Conservation (phyloP, 441 rosid species). For the Eutrema salsugineum region DNA sequence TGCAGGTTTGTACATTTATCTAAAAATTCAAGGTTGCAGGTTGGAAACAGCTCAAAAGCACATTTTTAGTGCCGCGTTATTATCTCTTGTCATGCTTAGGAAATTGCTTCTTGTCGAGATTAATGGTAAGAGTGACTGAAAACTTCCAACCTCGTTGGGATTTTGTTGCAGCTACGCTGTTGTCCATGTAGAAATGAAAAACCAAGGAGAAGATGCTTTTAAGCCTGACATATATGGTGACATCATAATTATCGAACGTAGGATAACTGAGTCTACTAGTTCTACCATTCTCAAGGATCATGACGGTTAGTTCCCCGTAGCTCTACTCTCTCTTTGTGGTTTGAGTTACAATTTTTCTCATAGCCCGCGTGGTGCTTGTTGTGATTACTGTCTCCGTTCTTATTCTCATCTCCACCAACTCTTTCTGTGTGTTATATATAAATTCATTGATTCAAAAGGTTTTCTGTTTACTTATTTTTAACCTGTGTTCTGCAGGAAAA, state of each 20-base stretch:
- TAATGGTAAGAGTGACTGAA: background rate
- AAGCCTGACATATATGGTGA: slow-evolving; percentile 65
- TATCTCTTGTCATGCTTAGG: background rate
- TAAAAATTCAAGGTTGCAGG: background rate
- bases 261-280: slow-evolving; percentile 56
- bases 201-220: slow-evolving; percentile 73
- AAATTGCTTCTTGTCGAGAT: background rate
- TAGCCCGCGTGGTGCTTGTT: background rate
- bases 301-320: slow-evolving; percentile 42
- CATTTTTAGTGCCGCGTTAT: background rate
- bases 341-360: background rate
- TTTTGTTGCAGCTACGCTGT: slow-evolving; percentile 51
- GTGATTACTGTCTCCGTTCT: background rate
- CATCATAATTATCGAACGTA: slow-evolving; percentile 62
- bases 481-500: slow-evolving; percentile 48
- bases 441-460: background rate
- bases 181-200: slow-evolving; percentile 66
- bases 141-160: background rate
- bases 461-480: slow-evolving; percentile 1
- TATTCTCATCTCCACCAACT: background rate
- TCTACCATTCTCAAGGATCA: slow-evolving; percentile 57
- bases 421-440: background rate
- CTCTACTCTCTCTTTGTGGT: background rate
- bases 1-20: slow-evolving; percentile 54
- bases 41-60: background rate